These are phyloP conservation scores for Cucurbita maxima DNA, from an alignment of 306 rosid species.

Conservation along the genomic window DNA sequence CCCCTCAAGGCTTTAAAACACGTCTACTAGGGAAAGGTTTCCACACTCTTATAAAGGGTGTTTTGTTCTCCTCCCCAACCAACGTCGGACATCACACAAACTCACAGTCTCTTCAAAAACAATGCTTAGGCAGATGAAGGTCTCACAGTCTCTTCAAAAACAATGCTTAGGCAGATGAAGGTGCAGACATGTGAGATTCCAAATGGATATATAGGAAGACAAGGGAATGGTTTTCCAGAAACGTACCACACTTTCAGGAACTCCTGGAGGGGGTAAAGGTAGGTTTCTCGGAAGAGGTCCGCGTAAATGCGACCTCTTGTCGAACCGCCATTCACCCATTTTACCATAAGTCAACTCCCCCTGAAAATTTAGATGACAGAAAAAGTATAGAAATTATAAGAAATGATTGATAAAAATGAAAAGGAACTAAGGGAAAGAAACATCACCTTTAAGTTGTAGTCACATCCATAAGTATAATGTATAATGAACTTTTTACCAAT, in stretches of 20 bases:
- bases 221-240: background rate
- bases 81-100: no score
- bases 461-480: conserved; percentile 89
- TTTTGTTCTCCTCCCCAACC: no score
- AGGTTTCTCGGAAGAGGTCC: conserved; percentile 80
- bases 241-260: conserved; percentile 99
- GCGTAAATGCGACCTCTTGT: conserved; percentile 72
- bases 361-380: conserved; percentile 17
- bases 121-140: background rate
- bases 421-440: conserved; percentile 1
- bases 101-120: background rate
- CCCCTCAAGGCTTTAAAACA: no score
- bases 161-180: background rate
- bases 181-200: no score
- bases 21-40: no score
- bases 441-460: conserved; percentile 67
- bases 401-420: background rate
- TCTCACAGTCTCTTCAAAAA: background rate
- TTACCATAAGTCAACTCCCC: conserved; percentile 84
- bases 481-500: conserved; percentile 51
- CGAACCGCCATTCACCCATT: conserved; percentile 94
- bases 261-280: conserved; percentile 85
- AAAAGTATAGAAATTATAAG: background rate
- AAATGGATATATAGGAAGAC: background rate
- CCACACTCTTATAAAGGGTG: no score